Conservation (phyloP, 495 filamentous ascomycete genomes). For the Rostrohypoxylon terebratum region DNA sequence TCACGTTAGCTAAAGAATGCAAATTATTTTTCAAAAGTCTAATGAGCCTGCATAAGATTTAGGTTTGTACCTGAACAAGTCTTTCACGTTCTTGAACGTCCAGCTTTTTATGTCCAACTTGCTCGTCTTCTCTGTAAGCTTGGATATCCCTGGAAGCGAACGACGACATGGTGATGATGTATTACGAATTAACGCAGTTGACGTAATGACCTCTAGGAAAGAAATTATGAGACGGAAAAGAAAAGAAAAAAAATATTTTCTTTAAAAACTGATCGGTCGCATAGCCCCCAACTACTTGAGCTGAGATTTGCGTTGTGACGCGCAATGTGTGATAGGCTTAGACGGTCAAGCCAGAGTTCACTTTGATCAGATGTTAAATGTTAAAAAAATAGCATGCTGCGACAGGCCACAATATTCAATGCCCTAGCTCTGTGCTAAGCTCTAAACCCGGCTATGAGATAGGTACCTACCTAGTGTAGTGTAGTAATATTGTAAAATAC, state of each 20-base stretch:
- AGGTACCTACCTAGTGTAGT: no score
- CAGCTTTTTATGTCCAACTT: conserved; percentile 67
- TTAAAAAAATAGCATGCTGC: conserved; percentile 1
- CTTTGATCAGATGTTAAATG: conserved; percentile 38
- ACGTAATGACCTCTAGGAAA: conserved; percentile 5
- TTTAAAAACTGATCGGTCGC: conserved; percentile 25
- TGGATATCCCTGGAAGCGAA: conserved; percentile 65
- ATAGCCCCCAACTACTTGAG: conserved; percentile 26
- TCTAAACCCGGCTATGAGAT: neutral
- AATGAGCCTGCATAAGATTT: neutral
- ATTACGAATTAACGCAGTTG: conserved; percentile 3
- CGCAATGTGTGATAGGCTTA: conserved; percentile 37
- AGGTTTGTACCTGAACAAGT: conserved; percentile 65
- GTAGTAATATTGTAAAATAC: no score
- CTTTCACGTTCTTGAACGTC: conserved; percentile 74
- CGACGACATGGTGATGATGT: conserved; percentile 61
- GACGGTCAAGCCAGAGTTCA: conserved; percentile 13
- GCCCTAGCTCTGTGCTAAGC: neutral
- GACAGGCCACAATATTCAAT: conserved; percentile 31
- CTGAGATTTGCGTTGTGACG: conserved; percentile 24
- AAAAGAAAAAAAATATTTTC: neutral
- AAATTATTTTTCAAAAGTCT: conserved; percentile 17
- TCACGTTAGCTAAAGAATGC: conserved; percentile 37
- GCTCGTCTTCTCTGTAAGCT: conserved; percentile 73
- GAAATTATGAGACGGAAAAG: conserved; percentile 11